Base-by-base conservation (phyloP, 306 rosid species). In the Canavalia ensiformis region DNA sequence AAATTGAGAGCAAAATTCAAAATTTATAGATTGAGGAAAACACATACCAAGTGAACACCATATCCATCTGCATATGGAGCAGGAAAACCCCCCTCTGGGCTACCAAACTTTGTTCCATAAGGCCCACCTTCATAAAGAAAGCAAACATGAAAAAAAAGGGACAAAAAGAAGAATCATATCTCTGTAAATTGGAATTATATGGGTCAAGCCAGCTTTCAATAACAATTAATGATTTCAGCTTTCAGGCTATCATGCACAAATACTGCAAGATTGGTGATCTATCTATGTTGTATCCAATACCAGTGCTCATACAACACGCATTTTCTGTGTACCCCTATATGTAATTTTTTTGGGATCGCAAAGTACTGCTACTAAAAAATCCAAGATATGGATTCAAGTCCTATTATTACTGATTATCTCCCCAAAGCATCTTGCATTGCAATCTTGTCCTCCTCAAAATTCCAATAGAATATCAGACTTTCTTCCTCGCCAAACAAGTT, bases 41-140 rank as follows among this genome's bases (percentile, higher is more conserved):
- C 46, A 68, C 89, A 68, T 89, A 94, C 98, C 92, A 83, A 37
- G 83, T 88, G 94, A 84, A 78, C 70, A 8, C 95, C 91, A 89
- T 94, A 90, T 79, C 87, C 88, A 81, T 92, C 97, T 45, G 88
- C 81, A 66, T 89, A 94, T 50, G 90, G 87, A 76, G 88, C 64
- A 41, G 91, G 85, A 67, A 82, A 88, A 73, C 79, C 81, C 8
- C 90, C 86, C 30, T 92, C 91, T 52, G 91, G 74, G 73, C 87
- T 83, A 71, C 90, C 87, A 84, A 67, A 90, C 60, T 80, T 84
- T 76, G 91, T 88, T 71, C 95, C 95, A 73, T 91, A 94, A 51
- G 93, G 81, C 54, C 87, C 94, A 75, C 93, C 97, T 91, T 66
- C 69, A 81, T 51, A 81, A 84, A 84, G 57, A 80, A 87, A 75